A percentile compares a stretch with the other conserved stretches of the same genome.
Evolutionary conservation across 1,284 basidiomycete genomes (phyloP).

Genomic region (Apiotrichum laibachii): DNA sequence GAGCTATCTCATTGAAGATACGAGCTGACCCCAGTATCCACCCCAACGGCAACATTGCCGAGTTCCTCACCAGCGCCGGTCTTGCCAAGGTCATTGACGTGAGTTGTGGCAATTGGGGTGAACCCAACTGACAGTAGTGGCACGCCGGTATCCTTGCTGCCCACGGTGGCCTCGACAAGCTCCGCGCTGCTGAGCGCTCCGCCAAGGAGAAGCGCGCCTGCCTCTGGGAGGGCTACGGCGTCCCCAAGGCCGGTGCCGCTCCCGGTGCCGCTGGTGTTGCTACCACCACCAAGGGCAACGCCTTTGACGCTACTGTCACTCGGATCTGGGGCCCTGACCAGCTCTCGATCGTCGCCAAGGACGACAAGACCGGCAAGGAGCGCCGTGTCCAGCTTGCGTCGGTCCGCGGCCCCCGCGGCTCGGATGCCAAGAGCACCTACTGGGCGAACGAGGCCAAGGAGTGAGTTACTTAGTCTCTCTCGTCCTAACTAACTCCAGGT

Average conservation of each 20-base stretch:
- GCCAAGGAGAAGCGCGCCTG: slow-evolving; percentile 79
- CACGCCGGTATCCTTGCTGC: slow-evolving; percentile 90
- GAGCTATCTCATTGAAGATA: slow-evolving; percentile 13
- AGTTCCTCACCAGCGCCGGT: slow-evolving; percentile 78
- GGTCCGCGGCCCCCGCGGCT: slow-evolving; percentile 77
- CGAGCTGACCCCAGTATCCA: slow-evolving; percentile 60
- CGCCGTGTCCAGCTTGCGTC: slow-evolving; percentile 84
- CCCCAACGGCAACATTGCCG: slow-evolving; percentile 90
- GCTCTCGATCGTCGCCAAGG: slow-evolving; percentile 74
- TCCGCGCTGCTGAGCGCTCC: slow-evolving; percentile 75
- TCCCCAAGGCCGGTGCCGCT: slow-evolving; percentile 45
- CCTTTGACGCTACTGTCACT: slow-evolving; percentile 79
- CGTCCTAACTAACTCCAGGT: slow-evolving; percentile 52
- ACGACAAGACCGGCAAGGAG: slow-evolving; percentile 63
- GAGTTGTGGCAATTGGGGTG: slow-evolving; percentile 6
- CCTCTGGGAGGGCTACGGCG: slow-evolving; percentile 68
- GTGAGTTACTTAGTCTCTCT: slow-evolving; percentile 32
- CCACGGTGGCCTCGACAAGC: slow-evolving; percentile 74
- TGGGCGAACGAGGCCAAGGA: slow-evolving; percentile 89
- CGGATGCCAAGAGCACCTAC: slow-evolving; percentile 81
- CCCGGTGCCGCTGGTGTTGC: slow-evolving; percentile 17
- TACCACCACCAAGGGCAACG: slow-evolving; percentile 53
- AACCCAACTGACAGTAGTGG: slow-evolving; percentile 58
- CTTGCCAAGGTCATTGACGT: slow-evolving; percentile 84
- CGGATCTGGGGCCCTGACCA: slow-evolving; percentile 93